A percentile compares a stretch with the other conserved stretches of the same genome.
These are phyloP conservation scores for Beta lomatogona DNA, from an alignment of 179 eudicot species.

Conservation along the genomic window DNA sequence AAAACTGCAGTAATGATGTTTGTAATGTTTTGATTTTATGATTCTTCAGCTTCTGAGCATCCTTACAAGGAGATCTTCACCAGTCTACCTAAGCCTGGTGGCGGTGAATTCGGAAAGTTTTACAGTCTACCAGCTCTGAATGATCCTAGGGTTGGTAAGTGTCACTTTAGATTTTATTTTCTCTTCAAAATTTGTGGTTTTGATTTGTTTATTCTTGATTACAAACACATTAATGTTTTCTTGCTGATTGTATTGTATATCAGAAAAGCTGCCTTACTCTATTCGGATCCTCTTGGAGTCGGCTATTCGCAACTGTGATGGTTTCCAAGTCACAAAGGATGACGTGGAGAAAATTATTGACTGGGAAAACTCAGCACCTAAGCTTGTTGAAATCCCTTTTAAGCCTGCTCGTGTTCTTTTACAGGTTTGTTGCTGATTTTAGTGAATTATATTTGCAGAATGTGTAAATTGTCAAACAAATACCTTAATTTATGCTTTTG, in stretches of 20 bases:
- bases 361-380: constrained; percentile 88
- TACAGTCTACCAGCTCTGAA: constrained; percentile 90
- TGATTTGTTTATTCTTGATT: not conserved
- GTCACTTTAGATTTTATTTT: not conserved
- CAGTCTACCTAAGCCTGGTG: constrained; percentile 89
- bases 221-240: not conserved
- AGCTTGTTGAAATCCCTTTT: constrained; percentile 81
- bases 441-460: not conserved
- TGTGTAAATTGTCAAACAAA: not conserved
- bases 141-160: constrained; percentile 92
- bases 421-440: constrained; percentile 44
- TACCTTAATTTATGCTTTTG: constrained; percentile 20
- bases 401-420: constrained; percentile 90
- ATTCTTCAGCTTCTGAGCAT: constrained; percentile 73
- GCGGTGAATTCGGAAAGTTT: constrained; percentile 97
- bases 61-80: constrained; percentile 87
- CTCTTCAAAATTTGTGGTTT: not conserved
- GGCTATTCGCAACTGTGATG: constrained; percentile 88
- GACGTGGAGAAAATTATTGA: constrained; percentile 94
- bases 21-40: not conserved
- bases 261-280: constrained; percentile 79
- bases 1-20: not conserved
- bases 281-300: constrained; percentile 84
- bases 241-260: not conserved
- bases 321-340: constrained; percentile 72